Percentiles rank a stretch among this genome's conserved stretches.
Evolutionary conservation across 2,329 filamentous ascomycete genomes (phyloP).

Genomic region (Lasiodiplodia sp.): DNA sequence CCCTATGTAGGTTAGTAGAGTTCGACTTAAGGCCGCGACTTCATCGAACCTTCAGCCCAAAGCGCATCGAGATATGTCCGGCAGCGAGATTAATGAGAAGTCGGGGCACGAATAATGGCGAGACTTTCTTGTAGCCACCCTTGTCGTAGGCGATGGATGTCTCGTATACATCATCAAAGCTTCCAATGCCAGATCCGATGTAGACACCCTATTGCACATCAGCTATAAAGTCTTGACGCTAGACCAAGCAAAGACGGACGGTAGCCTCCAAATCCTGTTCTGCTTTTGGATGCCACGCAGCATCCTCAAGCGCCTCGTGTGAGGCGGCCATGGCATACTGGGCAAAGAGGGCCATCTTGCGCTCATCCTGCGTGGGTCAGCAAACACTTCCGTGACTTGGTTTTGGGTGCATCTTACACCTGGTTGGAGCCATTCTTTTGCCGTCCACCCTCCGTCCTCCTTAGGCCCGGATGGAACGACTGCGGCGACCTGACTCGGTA

Average conservation of each 20-base stretch:
- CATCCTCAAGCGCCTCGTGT: slow-evolving; percentile 84
- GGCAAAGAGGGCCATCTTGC: slow-evolving; percentile 88
- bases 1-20: slow-evolving; percentile 54
- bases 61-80: slow-evolving; percentile 91
- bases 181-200: slow-evolving; percentile 93
- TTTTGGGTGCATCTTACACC: slow-evolving; percentile 39
- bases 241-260: slow-evolving; percentile 44
- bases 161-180: slow-evolving; percentile 87
- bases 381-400: not conserved
- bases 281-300: slow-evolving; percentile 72
- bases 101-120: slow-evolving; percentile 90
- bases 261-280: slow-evolving; percentile 75
- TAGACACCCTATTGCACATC: slow-evolving; percentile 73
- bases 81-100: slow-evolving; percentile 94
- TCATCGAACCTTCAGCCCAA: slow-evolving; percentile 68
- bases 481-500: slow-evolving; percentile 87
- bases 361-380: slow-evolving; percentile 66
- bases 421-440: slow-evolving; percentile 54
- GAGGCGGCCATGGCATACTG: slow-evolving; percentile 90
- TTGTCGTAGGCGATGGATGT: slow-evolving; percentile 79
- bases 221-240: not conserved
- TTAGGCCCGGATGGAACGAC: slow-evolving; percentile 70
- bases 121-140: slow-evolving; percentile 88
- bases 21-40: slow-evolving; percentile 43
- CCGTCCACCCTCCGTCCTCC: slow-evolving; percentile 54